These are phyloP conservation scores for Sindora glabra DNA, from an alignment of 306 rosid species.

Conservation along the genomic window DNA sequence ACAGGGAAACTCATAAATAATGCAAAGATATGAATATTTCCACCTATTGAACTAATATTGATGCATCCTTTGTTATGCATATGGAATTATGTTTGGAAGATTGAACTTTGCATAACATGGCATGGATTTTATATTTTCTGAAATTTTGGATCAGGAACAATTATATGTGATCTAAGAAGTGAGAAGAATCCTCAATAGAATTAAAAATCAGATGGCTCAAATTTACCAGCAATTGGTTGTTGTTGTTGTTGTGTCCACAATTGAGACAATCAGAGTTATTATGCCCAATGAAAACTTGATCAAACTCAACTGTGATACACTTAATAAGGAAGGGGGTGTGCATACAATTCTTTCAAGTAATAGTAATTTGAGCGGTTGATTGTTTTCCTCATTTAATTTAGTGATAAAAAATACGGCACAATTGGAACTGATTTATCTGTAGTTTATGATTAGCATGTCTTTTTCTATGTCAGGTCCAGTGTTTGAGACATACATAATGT, in stretches of 20 bases:
- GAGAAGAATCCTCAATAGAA: neutral
- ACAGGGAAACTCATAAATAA: neutral
- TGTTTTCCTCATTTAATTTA: too few species aligned
- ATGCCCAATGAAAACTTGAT: neutral
- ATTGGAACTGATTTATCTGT: neutral
- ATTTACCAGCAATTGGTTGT: neutral
- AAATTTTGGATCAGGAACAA: neutral
- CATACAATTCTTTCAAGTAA: too few species aligned
- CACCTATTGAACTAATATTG: neutral
- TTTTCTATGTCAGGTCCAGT: neutral
- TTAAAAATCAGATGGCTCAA: neutral
- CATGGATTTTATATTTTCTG: neutral
- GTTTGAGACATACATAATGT: neutral
- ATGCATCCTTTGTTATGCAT: neutral
- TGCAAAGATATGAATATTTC: neutral
- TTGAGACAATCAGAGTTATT: neutral
- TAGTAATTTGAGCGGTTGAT: neutral
- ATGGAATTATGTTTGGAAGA: neutral
- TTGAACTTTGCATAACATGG: neutral
- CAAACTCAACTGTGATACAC: neutral
- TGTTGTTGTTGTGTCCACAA: neutral
- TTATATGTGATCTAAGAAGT: neutral
- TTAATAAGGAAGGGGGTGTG: too few species aligned
- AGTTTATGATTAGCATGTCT: neutral
- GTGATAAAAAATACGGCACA: neutral